Conservation (phyloP, 1,284 basidiomycete genomes). For the Irpex rosettiformis region DNA sequence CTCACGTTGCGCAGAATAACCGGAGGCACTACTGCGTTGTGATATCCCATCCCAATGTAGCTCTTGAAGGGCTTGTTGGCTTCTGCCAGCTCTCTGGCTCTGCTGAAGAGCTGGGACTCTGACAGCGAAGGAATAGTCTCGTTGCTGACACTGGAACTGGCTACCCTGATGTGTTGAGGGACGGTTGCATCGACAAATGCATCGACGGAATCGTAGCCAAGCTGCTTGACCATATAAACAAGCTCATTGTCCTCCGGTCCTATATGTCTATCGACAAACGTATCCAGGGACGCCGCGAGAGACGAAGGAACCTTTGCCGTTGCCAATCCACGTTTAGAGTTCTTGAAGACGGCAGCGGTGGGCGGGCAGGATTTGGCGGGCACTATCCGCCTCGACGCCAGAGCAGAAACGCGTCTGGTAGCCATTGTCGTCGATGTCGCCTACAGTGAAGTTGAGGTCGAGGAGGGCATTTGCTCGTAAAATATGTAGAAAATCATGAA, state of each 20-base stretch:
- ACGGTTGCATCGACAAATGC: slow-evolving; percentile 81
- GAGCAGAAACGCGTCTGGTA: slow-evolving; percentile 41
- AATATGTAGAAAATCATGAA: slow-evolving; percentile 21
- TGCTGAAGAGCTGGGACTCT: slow-evolving; percentile 80
- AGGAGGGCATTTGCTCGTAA: slow-evolving; percentile 1
- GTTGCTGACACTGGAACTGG: slow-evolving; percentile 59
- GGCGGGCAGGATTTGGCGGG: slow-evolving; percentile 9
- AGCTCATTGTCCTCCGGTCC: slow-evolving; percentile 82
- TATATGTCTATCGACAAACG: slow-evolving; percentile 85
- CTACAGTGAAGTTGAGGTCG: slow-evolving; percentile 20
- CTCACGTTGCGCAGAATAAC: slow-evolving; percentile 90
- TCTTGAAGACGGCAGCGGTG: neutral
- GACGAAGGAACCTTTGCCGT: slow-evolving; percentile 56
- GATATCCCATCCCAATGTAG: slow-evolving; percentile 98
- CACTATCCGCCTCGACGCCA: slow-evolving; percentile 21
- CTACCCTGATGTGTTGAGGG: slow-evolving; percentile 75
- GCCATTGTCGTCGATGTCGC: slow-evolving; percentile 38
- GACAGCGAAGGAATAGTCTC: slow-evolving; percentile 72
- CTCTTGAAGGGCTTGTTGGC: slow-evolving; percentile 86
- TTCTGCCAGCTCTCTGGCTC: slow-evolving; percentile 74
- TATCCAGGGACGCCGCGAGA: slow-evolving; percentile 81
- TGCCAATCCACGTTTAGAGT: slow-evolving; percentile 40
- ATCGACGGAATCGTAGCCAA: slow-evolving; percentile 87
- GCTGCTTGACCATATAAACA: slow-evolving; percentile 70
- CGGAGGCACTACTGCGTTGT: slow-evolving; percentile 89